Base-by-base conservation (phyloP, 495 filamentous ascomycete genomes). In the Penicillium taxi region DNA sequence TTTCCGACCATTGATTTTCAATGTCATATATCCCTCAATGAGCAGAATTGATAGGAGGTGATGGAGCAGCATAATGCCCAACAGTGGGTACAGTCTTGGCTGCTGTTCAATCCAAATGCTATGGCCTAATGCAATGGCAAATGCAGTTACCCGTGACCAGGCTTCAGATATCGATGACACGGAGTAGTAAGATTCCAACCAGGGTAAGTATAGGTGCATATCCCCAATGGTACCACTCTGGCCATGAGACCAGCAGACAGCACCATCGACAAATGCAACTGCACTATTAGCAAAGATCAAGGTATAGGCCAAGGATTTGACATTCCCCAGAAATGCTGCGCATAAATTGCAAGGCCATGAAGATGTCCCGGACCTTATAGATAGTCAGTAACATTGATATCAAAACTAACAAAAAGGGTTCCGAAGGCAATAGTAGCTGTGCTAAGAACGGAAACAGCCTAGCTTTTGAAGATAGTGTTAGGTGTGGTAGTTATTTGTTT, bases 211-310 rank as follows among this genome's bases (percentile, higher is more conserved):
- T 32, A 9, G 67, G 68, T 14, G 67, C 70, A 58, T 76, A 75
- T 5, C 66, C 61, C 70, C 71, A 78, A 47, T 77, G 74, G 49
- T 60, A 65, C 72, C 67, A 69, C 43, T 74, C 18, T 55, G 42
- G 7, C 64, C 66, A 32, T 64, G 47, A 4, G 24, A 50, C 44
- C 55, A 60, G 22, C 64, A 68, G 3, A 74, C 54, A 7, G 36
- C 32, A 0, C 74, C 73, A 59, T 78, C 72, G 5, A 47, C 64
- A 30, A 55, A 50, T 9, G 71, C 71, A 8, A 72, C 60, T 11
- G 42, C 55, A 41, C 62, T 62, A 9, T 61, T 61, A 9, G 66
- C 61, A 21, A 61, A 57, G 28, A 73, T 42, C 29, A 74, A 30
- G 11, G 64, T 69, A 61, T 58, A 64, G 4, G 70, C 71, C 16